Percentiles rank a stretch among this genome's conserved stretches.
Conservation (phyloP, 2,329 filamentous ascomycete genomes). For the Penicillium sp. region DNA sequence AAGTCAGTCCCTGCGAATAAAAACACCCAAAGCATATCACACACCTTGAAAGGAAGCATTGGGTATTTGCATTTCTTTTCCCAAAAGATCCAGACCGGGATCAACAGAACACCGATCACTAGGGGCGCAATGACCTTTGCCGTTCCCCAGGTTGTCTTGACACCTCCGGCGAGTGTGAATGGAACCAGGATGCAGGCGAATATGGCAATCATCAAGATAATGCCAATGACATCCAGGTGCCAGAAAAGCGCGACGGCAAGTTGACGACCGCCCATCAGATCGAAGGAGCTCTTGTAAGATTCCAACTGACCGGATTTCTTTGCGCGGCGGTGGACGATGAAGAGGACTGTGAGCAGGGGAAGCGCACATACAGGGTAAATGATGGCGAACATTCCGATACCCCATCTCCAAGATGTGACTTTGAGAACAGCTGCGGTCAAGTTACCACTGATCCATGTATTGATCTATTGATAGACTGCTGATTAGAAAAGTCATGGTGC, state of each 20-base stretch:
- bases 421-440: slow-evolving; percentile 54
- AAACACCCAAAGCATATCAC: background rate
- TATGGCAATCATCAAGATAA: slow-evolving; percentile 54
- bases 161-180: slow-evolving; percentile 59
- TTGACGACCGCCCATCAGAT: slow-evolving; percentile 41
- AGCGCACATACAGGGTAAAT: slow-evolving; percentile 60
- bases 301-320: slow-evolving; percentile 52
- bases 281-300: slow-evolving; percentile 46
- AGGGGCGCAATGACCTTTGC: slow-evolving; percentile 51
- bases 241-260: slow-evolving; percentile 53
- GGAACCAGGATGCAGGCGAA: slow-evolving; percentile 57
- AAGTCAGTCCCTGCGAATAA: background rate
- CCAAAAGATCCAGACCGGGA: slow-evolving; percentile 57
- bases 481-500: background rate
- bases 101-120: slow-evolving; percentile 50
- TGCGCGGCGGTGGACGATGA: slow-evolving; percentile 54
- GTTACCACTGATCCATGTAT: slow-evolving; percentile 65
- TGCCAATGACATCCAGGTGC: slow-evolving; percentile 57
- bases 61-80: slow-evolving; percentile 54
- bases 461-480: slow-evolving; percentile 41
- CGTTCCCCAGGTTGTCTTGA: slow-evolving; percentile 33
- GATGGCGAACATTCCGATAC: slow-evolving; percentile 65
- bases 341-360: slow-evolving; percentile 56
- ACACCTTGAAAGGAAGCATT: slow-evolving; percentile 58
- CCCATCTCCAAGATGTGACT: slow-evolving; percentile 61